Percentiles rank a stretch among this genome's conserved stretches.
phyloP scores from a whole-genome alignment of 306 rosid species.

The Glycyrrhiza uralensis region DNA sequence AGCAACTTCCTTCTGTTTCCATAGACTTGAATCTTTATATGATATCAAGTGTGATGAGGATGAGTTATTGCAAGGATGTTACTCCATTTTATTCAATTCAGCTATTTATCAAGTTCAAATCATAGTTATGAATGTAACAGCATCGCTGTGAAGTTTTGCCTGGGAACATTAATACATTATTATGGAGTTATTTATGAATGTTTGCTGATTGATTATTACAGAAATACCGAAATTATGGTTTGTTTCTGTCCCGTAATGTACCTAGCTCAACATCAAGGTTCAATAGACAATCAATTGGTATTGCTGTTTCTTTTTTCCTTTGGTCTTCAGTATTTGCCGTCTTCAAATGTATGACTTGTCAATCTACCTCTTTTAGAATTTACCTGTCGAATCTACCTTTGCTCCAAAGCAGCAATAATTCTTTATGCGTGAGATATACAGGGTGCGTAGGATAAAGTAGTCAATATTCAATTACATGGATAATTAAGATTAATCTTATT shows the following conservation, averaged over 20 bases:
- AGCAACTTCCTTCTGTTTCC: not conserved
- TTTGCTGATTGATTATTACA: not conserved
- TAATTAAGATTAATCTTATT: no score
- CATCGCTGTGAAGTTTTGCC: constrained; percentile 11
- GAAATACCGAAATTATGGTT: not conserved
- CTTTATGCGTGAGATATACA: no score
- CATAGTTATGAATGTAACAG: constrained; percentile 13
- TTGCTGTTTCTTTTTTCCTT: no score
- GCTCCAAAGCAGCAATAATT: no score
- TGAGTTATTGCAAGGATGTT: constrained; percentile 1
- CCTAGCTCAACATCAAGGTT: not conserved
- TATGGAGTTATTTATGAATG: not conserved
- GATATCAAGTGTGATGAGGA: not conserved
- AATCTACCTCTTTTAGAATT: no score
- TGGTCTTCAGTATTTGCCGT: not conserved
- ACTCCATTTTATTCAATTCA: not conserved
- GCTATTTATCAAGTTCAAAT: not conserved
- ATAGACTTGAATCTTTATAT: not conserved
- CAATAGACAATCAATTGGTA: not conserved
- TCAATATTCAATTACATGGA: no score
- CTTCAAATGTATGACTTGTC: not conserved
- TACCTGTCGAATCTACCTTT: no score
- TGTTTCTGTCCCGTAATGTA: not conserved
- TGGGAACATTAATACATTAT: not conserved
- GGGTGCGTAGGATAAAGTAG: no score